phyloP scores from a whole-genome alignment of 1,284 basidiomycete genomes.

The Phellopilus nigrolimitatus region DNA sequence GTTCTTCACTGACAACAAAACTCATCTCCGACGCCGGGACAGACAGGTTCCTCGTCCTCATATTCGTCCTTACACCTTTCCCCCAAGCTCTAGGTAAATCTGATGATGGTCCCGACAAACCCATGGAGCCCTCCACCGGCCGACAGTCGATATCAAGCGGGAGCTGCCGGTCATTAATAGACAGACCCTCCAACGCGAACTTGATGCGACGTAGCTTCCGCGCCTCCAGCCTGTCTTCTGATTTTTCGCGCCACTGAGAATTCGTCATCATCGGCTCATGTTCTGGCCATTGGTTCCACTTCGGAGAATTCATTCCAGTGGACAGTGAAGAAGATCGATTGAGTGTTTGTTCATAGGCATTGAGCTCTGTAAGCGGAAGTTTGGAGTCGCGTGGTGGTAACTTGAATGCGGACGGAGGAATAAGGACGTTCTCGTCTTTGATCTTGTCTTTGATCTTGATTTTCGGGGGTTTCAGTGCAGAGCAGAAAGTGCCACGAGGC shows the following conservation, averaged over 20 bases:
- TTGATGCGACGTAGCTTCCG: conserved; percentile 4
- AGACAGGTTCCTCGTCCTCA: not conserved
- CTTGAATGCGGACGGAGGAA: no score
- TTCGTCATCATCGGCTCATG: conserved; percentile 10
- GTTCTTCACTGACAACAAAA: not conserved
- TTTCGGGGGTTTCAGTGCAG: conserved; percentile 2
- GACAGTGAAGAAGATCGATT: not conserved
- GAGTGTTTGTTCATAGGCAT: not conserved
- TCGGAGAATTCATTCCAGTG: not conserved
- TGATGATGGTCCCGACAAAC: not conserved
- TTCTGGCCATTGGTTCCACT: not conserved
- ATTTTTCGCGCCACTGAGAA: conserved; percentile 11
- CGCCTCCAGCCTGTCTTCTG: conserved; percentile 1
- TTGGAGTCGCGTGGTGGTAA: no score
- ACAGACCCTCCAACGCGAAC: not conserved
- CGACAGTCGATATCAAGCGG: conserved; percentile 15
- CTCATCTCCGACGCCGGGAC: not conserved
- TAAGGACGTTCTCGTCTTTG: no score
- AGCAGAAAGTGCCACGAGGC: conserved; percentile 17
- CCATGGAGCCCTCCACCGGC: conserved; percentile 10
- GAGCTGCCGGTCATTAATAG: not conserved
- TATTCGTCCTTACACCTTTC: not conserved
- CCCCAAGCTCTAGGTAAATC: not conserved
- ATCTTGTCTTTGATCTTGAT: not conserved
- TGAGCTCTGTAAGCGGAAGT: not conserved